These are phyloP conservation scores for Talaromyces rugulosus DNA, from an alignment of 2,329 filamentous ascomycete genomes.

Conservation along the genomic window DNA sequence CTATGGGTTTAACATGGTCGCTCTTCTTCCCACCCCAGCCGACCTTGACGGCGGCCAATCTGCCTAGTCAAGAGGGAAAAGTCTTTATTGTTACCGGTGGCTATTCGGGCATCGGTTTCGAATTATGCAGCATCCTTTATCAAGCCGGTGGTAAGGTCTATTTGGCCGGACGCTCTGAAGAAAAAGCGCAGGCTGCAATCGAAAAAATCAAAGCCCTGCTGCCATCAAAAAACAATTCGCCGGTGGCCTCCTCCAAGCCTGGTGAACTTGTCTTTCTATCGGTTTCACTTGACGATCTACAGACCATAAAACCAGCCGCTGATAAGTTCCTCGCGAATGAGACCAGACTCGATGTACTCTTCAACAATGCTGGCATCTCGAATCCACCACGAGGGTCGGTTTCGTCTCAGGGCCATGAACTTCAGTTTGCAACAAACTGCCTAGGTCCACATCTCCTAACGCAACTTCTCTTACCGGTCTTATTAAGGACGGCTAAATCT, in stretches of 20 bases:
- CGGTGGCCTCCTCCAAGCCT: neutral
- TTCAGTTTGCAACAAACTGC: slow-evolving; percentile 35
- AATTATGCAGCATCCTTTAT: slow-evolving; percentile 54
- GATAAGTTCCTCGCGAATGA: slow-evolving; percentile 35
- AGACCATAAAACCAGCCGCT: slow-evolving; percentile 36
- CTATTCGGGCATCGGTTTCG: slow-evolving; percentile 30
- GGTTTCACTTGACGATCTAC: slow-evolving; percentile 36
- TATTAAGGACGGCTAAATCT: slow-evolving; percentile 23
- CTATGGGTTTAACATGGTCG: slow-evolving; percentile 16
- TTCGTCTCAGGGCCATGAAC: slow-evolving; percentile 25
- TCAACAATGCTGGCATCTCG: slow-evolving; percentile 40
- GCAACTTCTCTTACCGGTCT: slow-evolving; percentile 28
- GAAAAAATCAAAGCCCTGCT: slow-evolving; percentile 35
- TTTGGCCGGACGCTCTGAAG: slow-evolving; percentile 46
- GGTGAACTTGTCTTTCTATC: slow-evolving; percentile 8
- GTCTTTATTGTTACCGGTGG: slow-evolving; percentile 52
- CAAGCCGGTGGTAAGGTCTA: slow-evolving; percentile 53
- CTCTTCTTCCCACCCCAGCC: slow-evolving; percentile 20
- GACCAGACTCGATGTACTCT: slow-evolving; percentile 40
- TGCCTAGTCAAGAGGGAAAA: slow-evolving; percentile 21
- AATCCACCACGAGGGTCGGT: slow-evolving; percentile 21
- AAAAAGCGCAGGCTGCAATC: slow-evolving; percentile 47
- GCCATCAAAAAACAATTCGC: slow-evolving; percentile 18
- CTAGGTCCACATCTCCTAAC: slow-evolving; percentile 36
- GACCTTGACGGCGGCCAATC: slow-evolving; percentile 18